Percentiles rank a stretch among this genome's conserved stretches.
These are phyloP conservation scores for Teunomyces stri DNA, from an alignment of 805 yeast species.

Conservation along the genomic window DNA sequence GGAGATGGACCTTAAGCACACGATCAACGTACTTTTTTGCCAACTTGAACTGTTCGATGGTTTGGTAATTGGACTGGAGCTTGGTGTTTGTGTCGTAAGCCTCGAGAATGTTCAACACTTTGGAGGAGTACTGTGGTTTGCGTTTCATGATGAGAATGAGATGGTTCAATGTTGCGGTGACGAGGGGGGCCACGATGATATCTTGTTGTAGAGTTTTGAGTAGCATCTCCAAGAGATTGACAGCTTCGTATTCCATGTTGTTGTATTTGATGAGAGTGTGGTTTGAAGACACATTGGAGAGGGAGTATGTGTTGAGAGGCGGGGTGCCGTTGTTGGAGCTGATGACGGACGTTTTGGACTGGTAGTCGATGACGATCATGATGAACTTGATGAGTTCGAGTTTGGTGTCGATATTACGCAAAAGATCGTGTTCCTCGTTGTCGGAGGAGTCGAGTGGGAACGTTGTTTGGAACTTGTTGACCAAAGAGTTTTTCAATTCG, in stretches of 20 bases:
- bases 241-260: constrained; percentile 65
- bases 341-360: constrained; percentile 38
- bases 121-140: constrained; percentile 59
- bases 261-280: constrained; percentile 64
- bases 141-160: constrained; percentile 60
- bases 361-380: constrained; percentile 43
- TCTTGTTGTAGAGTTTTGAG: constrained; percentile 56
- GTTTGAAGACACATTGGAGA: constrained; percentile 47
- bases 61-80: constrained; percentile 48
- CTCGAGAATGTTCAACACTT: constrained; percentile 58
- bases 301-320: constrained; percentile 38
- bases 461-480: constrained; percentile 56
- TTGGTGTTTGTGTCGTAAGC: constrained; percentile 59
- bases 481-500: constrained; percentile 55
- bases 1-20: constrained; percentile 44
- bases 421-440: constrained; percentile 46
- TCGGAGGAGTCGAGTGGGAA: constrained; percentile 53
- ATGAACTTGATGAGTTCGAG: constrained; percentile 74
- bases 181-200: constrained; percentile 49
- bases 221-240: constrained; percentile 63
- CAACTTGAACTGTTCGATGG: constrained; percentile 48
- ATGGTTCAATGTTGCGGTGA: constrained; percentile 68
- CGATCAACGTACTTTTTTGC: constrained; percentile 64
- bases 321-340: constrained; percentile 6
- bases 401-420: constrained; percentile 55